Conservation (phyloP, 2,329 filamentous ascomycete species). For the Colletotrichum navitas region DNA sequence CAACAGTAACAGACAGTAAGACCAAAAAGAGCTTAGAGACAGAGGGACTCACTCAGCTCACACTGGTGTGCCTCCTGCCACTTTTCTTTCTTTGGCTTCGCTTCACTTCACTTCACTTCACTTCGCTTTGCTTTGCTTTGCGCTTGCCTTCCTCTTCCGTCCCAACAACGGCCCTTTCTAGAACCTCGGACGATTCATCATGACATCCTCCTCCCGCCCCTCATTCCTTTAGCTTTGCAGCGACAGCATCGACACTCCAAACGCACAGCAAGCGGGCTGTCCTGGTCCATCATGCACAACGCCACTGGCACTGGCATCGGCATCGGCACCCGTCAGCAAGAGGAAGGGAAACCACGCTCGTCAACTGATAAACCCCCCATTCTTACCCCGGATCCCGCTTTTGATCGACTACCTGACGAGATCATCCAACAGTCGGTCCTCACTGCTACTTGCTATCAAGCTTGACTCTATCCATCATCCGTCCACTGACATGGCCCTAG, state of each 20-base stretch:
- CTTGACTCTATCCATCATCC: not conserved
- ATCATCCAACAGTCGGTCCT: slow-evolving; percentile 75
- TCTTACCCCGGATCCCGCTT: slow-evolving; percentile 53
- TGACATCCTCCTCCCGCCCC: slow-evolving; percentile 23
- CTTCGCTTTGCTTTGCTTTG: not conserved
- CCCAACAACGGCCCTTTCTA: slow-evolving; percentile 34
- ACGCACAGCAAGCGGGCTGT: slow-evolving; percentile 10
- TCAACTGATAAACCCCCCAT: slow-evolving; percentile 53
- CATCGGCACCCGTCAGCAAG: slow-evolving; percentile 14
- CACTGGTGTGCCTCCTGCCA: slow-evolving; percentile 2
- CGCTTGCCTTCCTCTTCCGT: slow-evolving; percentile 26
- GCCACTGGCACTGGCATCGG: slow-evolving; percentile 8
- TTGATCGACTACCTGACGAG: slow-evolving; percentile 73
- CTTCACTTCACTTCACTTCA: not conserved
- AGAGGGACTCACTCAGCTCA: slow-evolving; percentile 9
- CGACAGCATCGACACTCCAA: slow-evolving; percentile 1
- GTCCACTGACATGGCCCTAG: slow-evolving; percentile 53
- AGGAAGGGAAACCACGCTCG: slow-evolving; percentile 26
- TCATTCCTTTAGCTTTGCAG: slow-evolving; percentile 34
- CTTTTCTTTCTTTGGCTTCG: not conserved
- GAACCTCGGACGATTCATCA: slow-evolving; percentile 40
- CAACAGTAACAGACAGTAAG: not conserved
- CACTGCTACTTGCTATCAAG: slow-evolving; percentile 10
- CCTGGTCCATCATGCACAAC: slow-evolving; percentile 25
- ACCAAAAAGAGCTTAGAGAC: not conserved